phyloP scores from a whole-genome alignment of 495 filamentous ascomycete genomes.

The Hypoxylon rickii region DNA sequence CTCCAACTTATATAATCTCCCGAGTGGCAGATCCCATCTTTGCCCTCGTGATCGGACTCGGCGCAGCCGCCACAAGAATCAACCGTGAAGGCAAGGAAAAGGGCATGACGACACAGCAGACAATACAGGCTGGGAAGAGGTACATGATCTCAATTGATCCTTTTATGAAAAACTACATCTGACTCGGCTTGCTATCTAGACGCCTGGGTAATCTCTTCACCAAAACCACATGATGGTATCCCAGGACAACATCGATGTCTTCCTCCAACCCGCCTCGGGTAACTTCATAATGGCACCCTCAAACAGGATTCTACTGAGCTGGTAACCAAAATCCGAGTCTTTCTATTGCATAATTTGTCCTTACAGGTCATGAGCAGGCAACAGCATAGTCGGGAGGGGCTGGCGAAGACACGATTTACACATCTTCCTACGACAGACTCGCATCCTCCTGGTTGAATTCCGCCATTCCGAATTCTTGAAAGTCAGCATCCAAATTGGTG shows the following conservation, averaged over 20 bases:
- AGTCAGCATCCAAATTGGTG: too few relatives aligned
- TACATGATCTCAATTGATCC: slow-evolving; percentile 31
- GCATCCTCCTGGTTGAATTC: too few relatives aligned
- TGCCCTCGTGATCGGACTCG: slow-evolving; percentile 74
- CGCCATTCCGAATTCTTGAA: too few relatives aligned
- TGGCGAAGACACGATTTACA: too few relatives aligned
- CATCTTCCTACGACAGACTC: too few relatives aligned
- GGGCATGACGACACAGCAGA: slow-evolving; percentile 58
- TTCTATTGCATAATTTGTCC: too few relatives aligned
- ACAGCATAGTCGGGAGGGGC: too few relatives aligned
- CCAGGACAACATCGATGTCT: neutral
- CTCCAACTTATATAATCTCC: slow-evolving; percentile 60
- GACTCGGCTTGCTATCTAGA: slow-evolving; percentile 10
- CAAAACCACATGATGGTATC: slow-evolving; percentile 9
- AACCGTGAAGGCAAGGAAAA: slow-evolving; percentile 82
- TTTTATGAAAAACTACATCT: slow-evolving; percentile 1
- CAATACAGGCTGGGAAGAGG: slow-evolving; percentile 53
- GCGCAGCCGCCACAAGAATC: slow-evolving; percentile 69
- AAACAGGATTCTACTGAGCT: neutral
- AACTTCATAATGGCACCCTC: neutral
- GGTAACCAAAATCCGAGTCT: neutral
- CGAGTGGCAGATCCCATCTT: slow-evolving; percentile 86
- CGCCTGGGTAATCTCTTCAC: slow-evolving; percentile 17
- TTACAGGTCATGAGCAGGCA: too few relatives aligned
- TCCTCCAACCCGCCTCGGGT: too few relatives aligned